Evolutionary conservation across 2,329 filamentous ascomycete genomes (phyloP), one percentile per base, ranked within the genome.

Genomic region (Coniochaeta sp.): DNA sequence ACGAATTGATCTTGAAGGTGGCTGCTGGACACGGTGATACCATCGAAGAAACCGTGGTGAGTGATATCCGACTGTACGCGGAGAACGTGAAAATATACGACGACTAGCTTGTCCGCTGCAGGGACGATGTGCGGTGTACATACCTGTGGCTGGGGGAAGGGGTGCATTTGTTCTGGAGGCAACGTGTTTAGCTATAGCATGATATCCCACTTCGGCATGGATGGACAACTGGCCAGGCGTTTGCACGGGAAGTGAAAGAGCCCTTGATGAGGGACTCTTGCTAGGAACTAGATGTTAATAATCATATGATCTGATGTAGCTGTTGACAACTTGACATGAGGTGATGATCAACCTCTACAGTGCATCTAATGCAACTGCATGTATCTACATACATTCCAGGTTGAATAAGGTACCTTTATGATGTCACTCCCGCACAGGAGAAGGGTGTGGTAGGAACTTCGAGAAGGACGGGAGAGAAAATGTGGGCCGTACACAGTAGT

Each of bases 1-100:
- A 99, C 69, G 95, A 99, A 73, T 77, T 98, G 57, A 89, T 99
- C 55, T 74, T 99, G 61, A 82, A 87, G 58, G 89, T 99, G 10
- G 95, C 91, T 0, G 92, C 91, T 0, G 95, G 95, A 0, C 87
- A 85, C 66, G 95, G 95, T 4, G 83, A 93, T 61, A 80, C 85
- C 30, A 93, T 99, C 64, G 79, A 88, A 56, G 86, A 96, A 62
- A 86, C 83, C 55, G 85, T 96, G 24, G 81, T 90, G 58, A 96
- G 91, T 64, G 89, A 90, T 62, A 98, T 99, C 62, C 77, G 74
- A 38, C 83, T 91, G 68, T 97, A 97, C 72, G 87, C 92, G 0
- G 87, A 89, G 36, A 91, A 87, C 67, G 90, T 97, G 28, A 87
- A 90, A 75, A 87, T 98, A 54, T 90, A 85, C 66, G 90, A 95